These are phyloP conservation scores for Farysia itapuensis DNA, from an alignment of 1,284 basidiomycete species.

Conservation along the genomic window DNA sequence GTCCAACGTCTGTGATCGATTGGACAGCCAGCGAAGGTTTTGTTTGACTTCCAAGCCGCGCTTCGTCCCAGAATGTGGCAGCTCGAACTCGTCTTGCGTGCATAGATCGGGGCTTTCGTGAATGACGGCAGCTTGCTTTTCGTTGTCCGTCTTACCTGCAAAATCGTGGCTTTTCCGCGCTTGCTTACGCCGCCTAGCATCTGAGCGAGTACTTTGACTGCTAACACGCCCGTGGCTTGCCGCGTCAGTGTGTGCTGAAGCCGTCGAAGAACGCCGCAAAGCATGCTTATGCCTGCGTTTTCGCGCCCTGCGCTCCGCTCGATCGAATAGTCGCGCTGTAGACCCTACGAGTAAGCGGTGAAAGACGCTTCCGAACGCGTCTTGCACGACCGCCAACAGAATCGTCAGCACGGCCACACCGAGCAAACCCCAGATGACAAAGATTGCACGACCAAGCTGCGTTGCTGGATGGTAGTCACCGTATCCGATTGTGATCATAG, in stretches of 20 bases:
- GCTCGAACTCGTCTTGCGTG: neutral
- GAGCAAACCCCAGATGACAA: constrained; percentile 75
- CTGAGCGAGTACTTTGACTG: too few relatives aligned
- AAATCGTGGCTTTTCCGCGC: neutral
- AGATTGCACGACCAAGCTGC: constrained; percentile 71
- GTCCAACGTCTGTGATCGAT: too few relatives aligned
- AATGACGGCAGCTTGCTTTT: neutral
- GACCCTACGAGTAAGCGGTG: constrained; percentile 12
- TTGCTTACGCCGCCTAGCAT: neutral
- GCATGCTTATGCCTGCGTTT: constrained; percentile 3
- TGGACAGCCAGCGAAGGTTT: neutral
- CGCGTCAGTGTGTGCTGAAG: too few relatives aligned
- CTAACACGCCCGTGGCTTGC: too few relatives aligned
- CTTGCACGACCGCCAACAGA: constrained; percentile 64
- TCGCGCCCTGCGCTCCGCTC: constrained; percentile 9
- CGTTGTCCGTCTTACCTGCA: too few relatives aligned
- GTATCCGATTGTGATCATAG: constrained; percentile 55
- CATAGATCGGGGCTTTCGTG: neutral
- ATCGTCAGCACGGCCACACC: constrained; percentile 44
- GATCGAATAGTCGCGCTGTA: constrained; percentile 18
- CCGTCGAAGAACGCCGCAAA: neutral
- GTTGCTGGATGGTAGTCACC: constrained; percentile 27
- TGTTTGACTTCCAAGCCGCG: neutral
- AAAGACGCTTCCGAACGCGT: constrained; percentile 36
- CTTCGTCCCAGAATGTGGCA: neutral